Percentiles rank a stretch among this genome's conserved stretches.
Evolutionary conservation across 805 yeast genomes (phyloP).

Genomic region (Lipomyces spencermartinsiae): DNA sequence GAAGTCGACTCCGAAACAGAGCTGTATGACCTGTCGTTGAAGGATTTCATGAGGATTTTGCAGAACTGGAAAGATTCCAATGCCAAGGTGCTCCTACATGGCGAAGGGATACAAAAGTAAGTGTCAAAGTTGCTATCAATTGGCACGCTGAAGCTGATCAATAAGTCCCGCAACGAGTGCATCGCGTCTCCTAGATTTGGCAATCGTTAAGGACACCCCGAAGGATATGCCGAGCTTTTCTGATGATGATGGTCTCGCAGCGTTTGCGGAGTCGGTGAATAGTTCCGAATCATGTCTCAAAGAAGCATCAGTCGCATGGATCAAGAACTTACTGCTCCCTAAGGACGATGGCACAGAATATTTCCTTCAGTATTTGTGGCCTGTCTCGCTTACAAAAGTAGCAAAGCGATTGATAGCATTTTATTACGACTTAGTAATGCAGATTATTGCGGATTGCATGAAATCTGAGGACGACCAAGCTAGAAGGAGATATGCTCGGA

Average conservation of each 20-base stretch:
- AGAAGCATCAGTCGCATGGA: slow-evolving; percentile 18
- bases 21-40: slow-evolving; percentile 15
- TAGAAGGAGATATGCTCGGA: not conserved
- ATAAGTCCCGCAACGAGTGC: slow-evolving; percentile 19
- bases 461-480: slow-evolving; percentile 2
- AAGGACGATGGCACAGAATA: slow-evolving; percentile 19
- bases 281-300: not conserved
- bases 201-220: slow-evolving; percentile 14
- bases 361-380: slow-evolving; percentile 29
- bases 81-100: slow-evolving; percentile 22
- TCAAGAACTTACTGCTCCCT: slow-evolving; percentile 24
- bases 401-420: slow-evolving; percentile 15
- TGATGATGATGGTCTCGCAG: slow-evolving; percentile 19
- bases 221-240: slow-evolving; percentile 2
- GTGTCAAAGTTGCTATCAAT: not conserved
- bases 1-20: slow-evolving; percentile 4
- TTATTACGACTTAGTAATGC: slow-evolving; percentile 16
- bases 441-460: slow-evolving; percentile 9
- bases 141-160: not conserved
- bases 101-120: slow-evolving; percentile 33
- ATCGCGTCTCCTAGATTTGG: slow-evolving; percentile 26
- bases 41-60: slow-evolving; percentile 23
- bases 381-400: slow-evolving; percentile 16
- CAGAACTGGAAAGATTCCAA: slow-evolving; percentile 24
- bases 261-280: slow-evolving; percentile 15